phyloP scores from a whole-genome alignment of 352 stramenopile genomes.

The Pythium pyrilobum region DNA sequence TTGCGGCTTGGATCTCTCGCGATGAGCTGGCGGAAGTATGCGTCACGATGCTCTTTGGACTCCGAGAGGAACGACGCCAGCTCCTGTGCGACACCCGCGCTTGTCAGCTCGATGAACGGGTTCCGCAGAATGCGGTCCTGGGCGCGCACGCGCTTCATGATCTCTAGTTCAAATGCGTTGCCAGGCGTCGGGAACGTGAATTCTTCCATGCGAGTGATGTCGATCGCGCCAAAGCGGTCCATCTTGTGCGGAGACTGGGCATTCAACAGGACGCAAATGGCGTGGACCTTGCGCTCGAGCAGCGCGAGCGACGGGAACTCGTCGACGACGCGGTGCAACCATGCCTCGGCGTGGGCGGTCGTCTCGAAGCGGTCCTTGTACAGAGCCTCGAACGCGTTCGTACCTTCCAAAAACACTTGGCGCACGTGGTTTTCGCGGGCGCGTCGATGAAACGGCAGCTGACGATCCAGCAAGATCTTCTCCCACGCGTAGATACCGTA shows the following conservation, averaged over 20 bases:
- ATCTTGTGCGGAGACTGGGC: neutral
- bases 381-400: conserved; percentile 39
- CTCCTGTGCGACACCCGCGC: conserved; percentile 4
- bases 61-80: conserved; percentile 8
- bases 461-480: conserved; percentile 58
- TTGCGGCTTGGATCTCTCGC: neutral
- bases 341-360: conserved; percentile 35
- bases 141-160: conserved; percentile 13
- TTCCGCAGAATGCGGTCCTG: conserved; percentile 17
- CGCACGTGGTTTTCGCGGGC: conserved; percentile 69
- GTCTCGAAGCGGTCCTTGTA: conserved; percentile 64
- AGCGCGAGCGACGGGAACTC: conserved; percentile 72
- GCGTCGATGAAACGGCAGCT: conserved; percentile 67
- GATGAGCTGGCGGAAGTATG: conserved; percentile 11
- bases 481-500: conserved; percentile 74
- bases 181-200: conserved; percentile 55
- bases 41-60: neutral
- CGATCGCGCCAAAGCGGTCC: conserved; percentile 1
- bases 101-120: conserved; percentile 20
- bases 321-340: conserved; percentile 57
- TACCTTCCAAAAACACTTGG: conserved; percentile 64
- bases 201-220: conserved; percentile 38
- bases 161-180: conserved; percentile 48
- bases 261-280: conserved; percentile 38
- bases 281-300: conserved; percentile 70